phyloP scores from a whole-genome alignment of 345 rosid species.

The Gossypium turneri region DNA sequence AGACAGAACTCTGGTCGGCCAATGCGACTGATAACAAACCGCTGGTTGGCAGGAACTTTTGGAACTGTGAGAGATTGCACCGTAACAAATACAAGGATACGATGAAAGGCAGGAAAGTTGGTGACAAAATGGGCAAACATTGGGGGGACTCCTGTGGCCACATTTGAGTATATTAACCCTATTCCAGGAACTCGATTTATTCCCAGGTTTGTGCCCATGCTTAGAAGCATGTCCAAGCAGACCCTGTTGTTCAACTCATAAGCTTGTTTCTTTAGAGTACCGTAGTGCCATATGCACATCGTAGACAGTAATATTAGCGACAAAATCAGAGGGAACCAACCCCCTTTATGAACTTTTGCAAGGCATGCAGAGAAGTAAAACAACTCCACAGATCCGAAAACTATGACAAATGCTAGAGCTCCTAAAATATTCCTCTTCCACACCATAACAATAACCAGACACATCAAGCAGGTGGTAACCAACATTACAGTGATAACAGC shows the following conservation, averaged over 20 bases:
- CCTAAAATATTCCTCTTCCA: conserved; percentile 20
- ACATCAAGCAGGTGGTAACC: conserved; percentile 35
- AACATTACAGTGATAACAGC: conserved; percentile 35
- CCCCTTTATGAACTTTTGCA: conserved; percentile 24
- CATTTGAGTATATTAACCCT: conserved; percentile 28
- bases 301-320: conserved; percentile 19
- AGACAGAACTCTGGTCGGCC: conserved; percentile 24
- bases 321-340: conserved; percentile 28
- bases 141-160: conserved; percentile 31
- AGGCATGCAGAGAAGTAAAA: conserved; percentile 33
- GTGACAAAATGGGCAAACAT: conserved; percentile 34
- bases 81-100: conserved; percentile 28
- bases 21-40: conserved; percentile 19
- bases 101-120: conserved; percentile 34
- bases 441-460: conserved; percentile 23
- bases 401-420: conserved; percentile 21
- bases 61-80: conserved; percentile 30
- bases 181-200: conserved; percentile 32
- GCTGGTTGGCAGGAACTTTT: conserved; percentile 22
- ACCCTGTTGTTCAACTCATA: conserved; percentile 30
- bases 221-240: conserved; percentile 21
- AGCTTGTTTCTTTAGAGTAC: conserved; percentile 22
- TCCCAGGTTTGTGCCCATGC: conserved; percentile 27
- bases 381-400: conserved; percentile 29
- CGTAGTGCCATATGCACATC: conserved; percentile 37